Evolutionary conservation across 495 filamentous ascomycete genomes (phyloP).

Genomic region (Lasiosphaeris hirsuta): DNA sequence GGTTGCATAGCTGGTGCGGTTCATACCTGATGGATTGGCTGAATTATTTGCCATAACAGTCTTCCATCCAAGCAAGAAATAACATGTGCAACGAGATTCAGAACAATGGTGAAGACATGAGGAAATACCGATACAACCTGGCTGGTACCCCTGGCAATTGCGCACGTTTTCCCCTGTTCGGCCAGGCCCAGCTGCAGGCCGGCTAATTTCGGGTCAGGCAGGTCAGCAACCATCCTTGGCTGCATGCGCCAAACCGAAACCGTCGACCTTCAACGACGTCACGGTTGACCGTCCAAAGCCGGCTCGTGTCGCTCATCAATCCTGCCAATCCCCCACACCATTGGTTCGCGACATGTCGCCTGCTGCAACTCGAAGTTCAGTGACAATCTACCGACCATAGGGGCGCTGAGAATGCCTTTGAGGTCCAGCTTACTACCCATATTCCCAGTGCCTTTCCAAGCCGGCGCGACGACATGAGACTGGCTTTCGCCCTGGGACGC

Average conservation of each 20-base stretch:
- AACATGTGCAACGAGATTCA: too few relatives aligned
- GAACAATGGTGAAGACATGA: too few relatives aligned
- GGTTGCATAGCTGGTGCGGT: too few relatives aligned
- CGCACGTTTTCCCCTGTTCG: too few relatives aligned
- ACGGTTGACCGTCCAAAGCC: neutral
- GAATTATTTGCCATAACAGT: too few relatives aligned
- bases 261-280: constrained; percentile 13
- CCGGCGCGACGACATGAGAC: constrained; percentile 28
- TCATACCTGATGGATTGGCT: too few relatives aligned
- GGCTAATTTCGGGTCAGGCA: constrained; percentile 1
- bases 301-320: neutral
- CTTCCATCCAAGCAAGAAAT: too few relatives aligned
- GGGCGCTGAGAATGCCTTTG: constrained; percentile 17
- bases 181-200: too few relatives aligned
- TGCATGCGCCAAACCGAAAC: neutral
- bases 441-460: neutral
- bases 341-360: constrained; percentile 13
- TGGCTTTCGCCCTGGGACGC: constrained; percentile 26
- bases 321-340: neutral
- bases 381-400: neutral
- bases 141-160: too few relatives aligned
- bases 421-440: neutral
- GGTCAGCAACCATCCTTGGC: too few relatives aligned
- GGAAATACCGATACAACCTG: too few relatives aligned
- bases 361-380: neutral